A percentile compares a stretch with the other conserved stretches of the same genome.
These are phyloP conservation scores for Solanum tacnaense DNA, from an alignment of 257 asterid genomes.

Conservation along the genomic window DNA sequence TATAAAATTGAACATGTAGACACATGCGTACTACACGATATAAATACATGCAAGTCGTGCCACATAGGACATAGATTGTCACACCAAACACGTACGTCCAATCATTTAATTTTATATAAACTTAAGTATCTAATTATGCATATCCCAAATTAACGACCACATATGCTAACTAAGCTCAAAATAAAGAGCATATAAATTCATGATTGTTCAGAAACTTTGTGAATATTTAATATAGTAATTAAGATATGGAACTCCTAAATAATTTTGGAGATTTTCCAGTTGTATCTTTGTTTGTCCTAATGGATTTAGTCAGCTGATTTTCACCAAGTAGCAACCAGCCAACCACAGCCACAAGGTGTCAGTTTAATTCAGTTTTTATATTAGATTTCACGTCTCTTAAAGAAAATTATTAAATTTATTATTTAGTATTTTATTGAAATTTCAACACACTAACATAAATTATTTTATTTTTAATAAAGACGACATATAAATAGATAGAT, in stretches of 20 bases:
- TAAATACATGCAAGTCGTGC: background rate
- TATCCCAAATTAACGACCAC: too few relatives aligned
- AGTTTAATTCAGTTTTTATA: background rate
- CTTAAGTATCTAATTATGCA: background rate
- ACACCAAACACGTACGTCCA: accelerated
- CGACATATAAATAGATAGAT: background rate
- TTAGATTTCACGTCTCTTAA: too few relatives aligned
- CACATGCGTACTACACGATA: accelerated
- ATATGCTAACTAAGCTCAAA: background rate
- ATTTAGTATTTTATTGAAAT: too few relatives aligned
- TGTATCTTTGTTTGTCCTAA: background rate
- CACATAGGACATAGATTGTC: too few relatives aligned
- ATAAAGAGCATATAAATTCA: background rate
- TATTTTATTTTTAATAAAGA: too few relatives aligned
- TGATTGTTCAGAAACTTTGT: background rate
- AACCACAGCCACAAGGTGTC: background rate
- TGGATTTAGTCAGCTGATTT: background rate
- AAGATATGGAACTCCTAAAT: background rate
- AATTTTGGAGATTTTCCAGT: background rate
- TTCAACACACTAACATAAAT: too few relatives aligned
- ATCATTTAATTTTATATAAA: accelerated
- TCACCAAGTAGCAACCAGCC: background rate
- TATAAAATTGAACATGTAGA: too few relatives aligned
- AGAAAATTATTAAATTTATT: too few relatives aligned
- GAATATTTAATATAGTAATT: background rate